These are phyloP conservation scores for Acmispon strigosus DNA, from an alignment of 306 rosid species.

Conservation along the genomic window DNA sequence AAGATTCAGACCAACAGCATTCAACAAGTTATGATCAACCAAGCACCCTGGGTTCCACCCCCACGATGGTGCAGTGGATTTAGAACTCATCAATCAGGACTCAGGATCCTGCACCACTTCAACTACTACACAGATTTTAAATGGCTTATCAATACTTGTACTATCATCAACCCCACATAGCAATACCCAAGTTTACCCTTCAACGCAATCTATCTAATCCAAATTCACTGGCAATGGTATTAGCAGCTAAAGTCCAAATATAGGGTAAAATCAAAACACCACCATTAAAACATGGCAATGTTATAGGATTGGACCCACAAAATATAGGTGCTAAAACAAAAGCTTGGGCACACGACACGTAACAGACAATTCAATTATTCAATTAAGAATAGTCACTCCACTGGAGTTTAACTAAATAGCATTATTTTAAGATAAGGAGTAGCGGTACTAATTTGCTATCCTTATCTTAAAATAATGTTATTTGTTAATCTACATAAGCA, in stretches of 20 bases:
- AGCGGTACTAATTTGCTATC: background rate
- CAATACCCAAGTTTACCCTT: conserved; percentile 3
- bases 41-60: conserved; percentile 28
- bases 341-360: conserved; percentile 12
- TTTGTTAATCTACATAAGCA: background rate
- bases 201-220: conserved; percentile 4
- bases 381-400: background rate
- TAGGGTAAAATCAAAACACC: background rate
- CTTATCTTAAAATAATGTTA: conserved; percentile 6
- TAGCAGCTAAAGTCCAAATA: background rate
- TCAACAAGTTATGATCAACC: background rate
- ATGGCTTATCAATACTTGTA: conserved; percentile 4
- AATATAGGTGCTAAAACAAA: background rate
- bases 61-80: no score
- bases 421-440: no score
- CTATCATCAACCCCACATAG: conserved; percentile 1
- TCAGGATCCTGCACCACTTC: background rate
- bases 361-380: background rate
- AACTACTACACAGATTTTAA: background rate
- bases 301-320: background rate
- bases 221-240: conserved; percentile 1
- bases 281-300: background rate
- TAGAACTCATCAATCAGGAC: background rate
- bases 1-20: background rate
- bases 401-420: background rate